Evolutionary conservation across 768 basidiomycete genomes (phyloP), one percentile per base, ranked within the genome.

Genomic region (Imleria badia): DNA sequence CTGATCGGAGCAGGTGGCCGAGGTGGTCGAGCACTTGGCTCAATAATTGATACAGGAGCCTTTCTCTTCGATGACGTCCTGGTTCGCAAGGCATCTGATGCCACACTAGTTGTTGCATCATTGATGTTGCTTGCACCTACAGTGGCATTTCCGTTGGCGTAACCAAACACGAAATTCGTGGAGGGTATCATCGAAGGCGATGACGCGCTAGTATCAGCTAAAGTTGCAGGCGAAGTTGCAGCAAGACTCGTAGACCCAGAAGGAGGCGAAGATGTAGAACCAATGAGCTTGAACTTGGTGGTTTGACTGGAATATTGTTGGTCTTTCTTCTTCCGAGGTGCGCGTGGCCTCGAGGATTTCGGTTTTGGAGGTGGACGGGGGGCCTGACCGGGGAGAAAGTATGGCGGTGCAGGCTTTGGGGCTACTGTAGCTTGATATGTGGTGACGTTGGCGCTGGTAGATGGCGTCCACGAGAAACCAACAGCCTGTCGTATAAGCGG

Each of bases 401-500:
- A 59, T 3, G 66, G 59, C 13, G 60, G 67, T 7, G 47, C 35
- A 11, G 67, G 56, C n/a, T 56, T 69, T 22, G 60, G 43, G 33
- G 61, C 54, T 1, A 62, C 41, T 3, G 68, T 47, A 23, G 66
- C 70, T 31, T 68, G 68, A 39, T 71, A 71, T 29, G 73, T 72
- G 30, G 7, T 60, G 56, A 71, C 50, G 55, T 66, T 64, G 50
- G 69, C 46, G 35, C 60, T 61, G 38, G 58, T 56, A 9, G 68
- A 69, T 10, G 65, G 64, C 19, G 62, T 52, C 70, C 71, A 75
- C 43, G 75, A 66, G 61, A 85, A 86, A 20, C 73, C 85, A 36
- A 86, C 69, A n/a, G 82, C 74, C 63, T 84, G 79, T 45, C 85
- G 78, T 59, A 86, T 77, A 29, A 86, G 64, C 35, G 85, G 85